Base-by-base conservation (phyloP, 2,329 filamentous ascomycete species). In the Aspergillus quadrilineatus region DNA sequence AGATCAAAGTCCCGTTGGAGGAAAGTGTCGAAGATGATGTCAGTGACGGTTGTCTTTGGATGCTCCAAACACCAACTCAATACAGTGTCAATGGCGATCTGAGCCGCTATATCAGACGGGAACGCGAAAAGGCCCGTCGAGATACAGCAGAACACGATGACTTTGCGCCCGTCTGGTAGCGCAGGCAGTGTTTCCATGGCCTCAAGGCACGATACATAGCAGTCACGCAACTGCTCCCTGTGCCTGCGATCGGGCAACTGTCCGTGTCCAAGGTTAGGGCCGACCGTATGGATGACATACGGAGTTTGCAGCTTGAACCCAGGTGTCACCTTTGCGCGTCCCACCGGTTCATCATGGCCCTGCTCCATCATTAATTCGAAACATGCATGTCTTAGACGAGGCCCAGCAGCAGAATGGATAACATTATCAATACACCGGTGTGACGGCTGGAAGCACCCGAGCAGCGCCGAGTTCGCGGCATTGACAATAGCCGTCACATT, bases 401-500 rank as follows among this genome's bases (percentile, higher is more conserved):
- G 63, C 6, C 65, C 65, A 6, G 61, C 65, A 6, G 57, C 59
- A 1, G 61, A 55, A 47, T 67, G 65, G 32, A 67, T 67, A 28
- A 65, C 56, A 56, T 66, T 67, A 43, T 67, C 65, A 39, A 67
- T 65, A 34, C 65, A 67, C 32, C 59, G 59, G 30, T 67, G 63
- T 9, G 58, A 54, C 2, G 65, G 65, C 10, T 49, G 56, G 51
- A 65, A 67, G 30, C 65, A 67, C 5, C 65, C 65, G 8, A 63
- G 55, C 1, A 65, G 53, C 12, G 59, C 43, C 12, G 60, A 51
- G 8, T 67, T 67, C 0, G 65, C 63, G 4, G 65, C 63, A 22
- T 67, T 67, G 15, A 65, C 63, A 12, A 67, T 67, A 14, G 61
- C 63, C 1, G 64, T 67, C 15, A 65, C 45, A 9, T 61, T 55